Conservation (phyloP, 148 eudicot species). For the Fagopyrum esculentum region DNA sequence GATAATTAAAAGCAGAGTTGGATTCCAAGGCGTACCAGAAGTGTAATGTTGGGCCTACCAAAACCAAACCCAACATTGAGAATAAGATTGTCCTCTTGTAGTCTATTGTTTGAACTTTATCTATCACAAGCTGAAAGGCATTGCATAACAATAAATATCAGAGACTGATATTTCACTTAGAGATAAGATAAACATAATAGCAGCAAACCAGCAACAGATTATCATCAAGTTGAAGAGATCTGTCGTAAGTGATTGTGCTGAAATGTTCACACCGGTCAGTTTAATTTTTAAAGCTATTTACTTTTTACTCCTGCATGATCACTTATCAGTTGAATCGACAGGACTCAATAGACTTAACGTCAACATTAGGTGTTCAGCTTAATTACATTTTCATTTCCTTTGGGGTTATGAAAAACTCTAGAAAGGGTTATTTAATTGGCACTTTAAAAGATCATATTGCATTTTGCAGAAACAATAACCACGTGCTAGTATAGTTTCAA, state of each 20-base stretch:
- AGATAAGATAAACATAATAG: background rate
- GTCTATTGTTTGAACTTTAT: conserved; percentile 65
- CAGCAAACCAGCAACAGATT: background rate
- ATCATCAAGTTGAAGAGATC: background rate
- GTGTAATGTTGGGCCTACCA: conserved; percentile 92
- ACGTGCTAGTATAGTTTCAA: background rate
- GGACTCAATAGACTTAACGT: background rate
- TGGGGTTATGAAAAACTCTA: background rate
- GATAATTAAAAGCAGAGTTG: background rate
- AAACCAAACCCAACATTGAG: conserved; percentile 68
- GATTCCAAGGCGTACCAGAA: conserved; percentile 56
- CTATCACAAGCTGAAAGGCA: conserved; percentile 56
- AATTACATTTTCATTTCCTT: background rate
- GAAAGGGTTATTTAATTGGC: background rate
- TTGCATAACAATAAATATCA: background rate
- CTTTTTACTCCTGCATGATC: background rate
- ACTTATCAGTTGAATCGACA: background rate
- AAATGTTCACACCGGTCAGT: conserved; percentile 1
- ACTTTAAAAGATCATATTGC: background rate
- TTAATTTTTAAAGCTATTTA: background rate
- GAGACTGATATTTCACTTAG: background rate
- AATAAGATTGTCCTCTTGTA: conserved; percentile 58
- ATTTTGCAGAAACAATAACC: background rate
- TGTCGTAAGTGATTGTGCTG: background rate
- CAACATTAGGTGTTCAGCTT: background rate